Percentiles rank a stretch among this genome's conserved stretches.
Conservation (phyloP, 495 filamentous ascomycete genomes). For the Beverwykella pulmonaria region DNA sequence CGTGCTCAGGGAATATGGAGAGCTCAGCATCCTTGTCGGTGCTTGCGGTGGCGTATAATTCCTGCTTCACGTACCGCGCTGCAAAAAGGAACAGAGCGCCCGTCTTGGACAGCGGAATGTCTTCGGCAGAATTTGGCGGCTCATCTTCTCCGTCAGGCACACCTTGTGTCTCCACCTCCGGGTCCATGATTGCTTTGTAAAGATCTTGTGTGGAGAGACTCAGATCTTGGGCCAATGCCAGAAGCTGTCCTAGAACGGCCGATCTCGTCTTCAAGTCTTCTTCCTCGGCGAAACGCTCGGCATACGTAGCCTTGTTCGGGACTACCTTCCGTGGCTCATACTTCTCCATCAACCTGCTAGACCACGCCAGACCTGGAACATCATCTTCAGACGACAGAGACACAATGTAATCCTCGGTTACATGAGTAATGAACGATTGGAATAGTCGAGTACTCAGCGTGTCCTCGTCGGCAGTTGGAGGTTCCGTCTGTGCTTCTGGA, state of each 20-base stretch:
- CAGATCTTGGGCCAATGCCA: conserved; percentile 70
- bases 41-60: conserved; percentile 39
- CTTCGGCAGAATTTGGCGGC: conserved; percentile 53
- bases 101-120: conserved; percentile 74
- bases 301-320: conserved; percentile 59
- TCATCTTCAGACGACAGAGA: conserved; percentile 54
- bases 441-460: conserved; percentile 69
- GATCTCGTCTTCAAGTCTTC: conserved; percentile 66
- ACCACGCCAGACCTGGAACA: conserved; percentile 72
- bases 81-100: conserved; percentile 49
- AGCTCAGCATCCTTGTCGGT: conserved; percentile 18
- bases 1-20: conserved; percentile 48
- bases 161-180: conserved; percentile 49
- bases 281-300: conserved; percentile 63
- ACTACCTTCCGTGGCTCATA: conserved; percentile 64
- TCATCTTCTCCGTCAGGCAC: conserved; percentile 48
- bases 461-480: conserved; percentile 56
- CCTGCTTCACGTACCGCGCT: conserved; percentile 43
- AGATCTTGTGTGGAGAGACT: conserved; percentile 56
- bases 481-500: conserved; percentile 69
- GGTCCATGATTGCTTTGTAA: conserved; percentile 48
- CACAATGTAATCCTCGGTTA: conserved; percentile 78
- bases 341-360: conserved; percentile 73
- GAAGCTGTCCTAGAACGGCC: conserved; percentile 73
- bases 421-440: conserved; percentile 82